Evolutionary conservation across 352 stramenopile species (phyloP), one percentile per base, ranked within the genome.

Genomic region (Phytophthora foliorum): DNA sequence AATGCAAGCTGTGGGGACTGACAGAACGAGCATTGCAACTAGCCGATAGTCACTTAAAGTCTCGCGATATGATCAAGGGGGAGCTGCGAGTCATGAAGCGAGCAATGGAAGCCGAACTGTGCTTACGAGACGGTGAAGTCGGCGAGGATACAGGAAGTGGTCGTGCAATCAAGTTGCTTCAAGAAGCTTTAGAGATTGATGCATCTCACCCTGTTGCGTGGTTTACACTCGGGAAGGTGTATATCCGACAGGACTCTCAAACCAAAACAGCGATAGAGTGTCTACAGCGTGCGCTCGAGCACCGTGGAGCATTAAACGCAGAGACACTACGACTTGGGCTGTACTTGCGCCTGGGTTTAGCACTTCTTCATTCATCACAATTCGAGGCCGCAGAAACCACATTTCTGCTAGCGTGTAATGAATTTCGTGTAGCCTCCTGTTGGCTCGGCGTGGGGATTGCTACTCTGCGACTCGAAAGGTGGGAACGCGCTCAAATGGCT

Each of bases 381-480:
- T 93, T 92, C 38, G 64, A 60, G 6, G 50, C 32, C 1, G 84
- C 86, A 11, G 85, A 90, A 55, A 27, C 39, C 0, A 83, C 88
- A 2, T 94, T 94, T 48, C 49, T 93, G 19, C 38, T 61, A 19
- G 78, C 78, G 0, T 90, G 81, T 22, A 74, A 80, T n/a, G 83
- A 91, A 48, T 92, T 90, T 55, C 66, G 75, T 42, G 66, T 89
- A 32, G 85, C 88, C 21, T 94, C 87, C 2, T 75, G 59, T n/a
- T 96, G 88, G 88, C 78, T 96, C 9, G 87, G 87, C 41, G 83
- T 94, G 2, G 88, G 87, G 27, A 91, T 95, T 53, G 78, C 88
- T 4, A 77, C 67, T 36, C 53, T 94, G 17, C 84, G 88, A n/a
- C 63, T 88, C 25, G 87, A 95, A 57, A 69, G 78, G 16, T 91